Conservation (phyloP, 139 green algal genomes). For the Pleodorina starrii region DNA sequence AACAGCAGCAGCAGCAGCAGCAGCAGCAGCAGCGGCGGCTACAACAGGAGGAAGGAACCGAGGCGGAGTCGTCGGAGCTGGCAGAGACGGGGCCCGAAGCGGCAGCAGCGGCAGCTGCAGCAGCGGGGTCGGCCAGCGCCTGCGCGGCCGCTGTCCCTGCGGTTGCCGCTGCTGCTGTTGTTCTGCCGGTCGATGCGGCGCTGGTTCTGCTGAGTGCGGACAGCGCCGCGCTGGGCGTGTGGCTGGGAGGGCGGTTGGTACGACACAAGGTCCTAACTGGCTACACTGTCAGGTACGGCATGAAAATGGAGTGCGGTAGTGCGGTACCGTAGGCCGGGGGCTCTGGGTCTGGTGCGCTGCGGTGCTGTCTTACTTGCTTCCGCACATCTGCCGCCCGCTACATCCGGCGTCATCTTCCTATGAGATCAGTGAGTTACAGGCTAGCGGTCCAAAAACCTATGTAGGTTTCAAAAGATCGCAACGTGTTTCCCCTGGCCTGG, state of each 20-base stretch:
- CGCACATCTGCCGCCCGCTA: too few species aligned
- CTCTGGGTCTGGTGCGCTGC: too few species aligned
- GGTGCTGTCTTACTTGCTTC: too few species aligned
- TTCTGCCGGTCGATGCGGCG: neutral
- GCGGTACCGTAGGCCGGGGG: too few species aligned
- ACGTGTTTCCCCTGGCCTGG: too few species aligned
- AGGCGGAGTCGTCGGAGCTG: too few species aligned
- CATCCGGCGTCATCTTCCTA: too few species aligned
- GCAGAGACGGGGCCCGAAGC: neutral
- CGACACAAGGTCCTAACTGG: conserved; percentile 41
- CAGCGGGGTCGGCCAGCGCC: neutral
- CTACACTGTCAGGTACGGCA: conserved; percentile 43
- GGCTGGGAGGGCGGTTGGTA: conserved; percentile 21
- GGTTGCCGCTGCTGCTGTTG: neutral
- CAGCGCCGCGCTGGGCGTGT: conserved; percentile 5
- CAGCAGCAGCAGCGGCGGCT: neutral
- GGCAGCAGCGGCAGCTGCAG: neutral
- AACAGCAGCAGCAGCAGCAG: neutral
- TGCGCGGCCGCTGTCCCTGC: neutral
- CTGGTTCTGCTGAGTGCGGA: conserved; percentile 33
- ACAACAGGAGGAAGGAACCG: too few species aligned
- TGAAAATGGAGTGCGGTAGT: too few species aligned
- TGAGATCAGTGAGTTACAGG: too few species aligned
- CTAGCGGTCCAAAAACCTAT: too few species aligned
- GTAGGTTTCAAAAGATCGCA: too few species aligned